These are phyloP conservation scores for Yamadazyma membranifaciens DNA, from an alignment of 1,139 yeast genomes.

Conservation along the genomic window DNA sequence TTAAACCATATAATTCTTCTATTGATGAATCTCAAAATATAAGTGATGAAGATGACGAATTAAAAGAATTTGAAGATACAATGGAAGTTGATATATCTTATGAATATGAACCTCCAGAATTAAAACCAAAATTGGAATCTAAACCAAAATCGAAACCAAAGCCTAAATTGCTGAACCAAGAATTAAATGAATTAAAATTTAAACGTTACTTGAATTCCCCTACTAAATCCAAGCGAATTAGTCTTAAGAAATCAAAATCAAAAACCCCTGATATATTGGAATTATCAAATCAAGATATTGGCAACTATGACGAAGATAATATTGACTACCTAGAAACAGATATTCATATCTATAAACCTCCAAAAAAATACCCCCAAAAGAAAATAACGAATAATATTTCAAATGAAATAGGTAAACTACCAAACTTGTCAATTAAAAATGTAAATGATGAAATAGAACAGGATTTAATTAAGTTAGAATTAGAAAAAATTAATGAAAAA, in stretches of 20 bases:
- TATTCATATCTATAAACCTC: constrained; percentile 2
- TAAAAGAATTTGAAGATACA: not conserved
- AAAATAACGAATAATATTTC: constrained; percentile 1
- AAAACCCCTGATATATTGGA: constrained; percentile 22
- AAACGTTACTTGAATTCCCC: constrained; percentile 15
- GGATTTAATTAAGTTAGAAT: not conserved
- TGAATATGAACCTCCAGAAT: not conserved
- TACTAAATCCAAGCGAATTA: constrained; percentile 16
- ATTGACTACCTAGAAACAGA: constrained; percentile 23
- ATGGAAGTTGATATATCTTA: not conserved
- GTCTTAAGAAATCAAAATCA: constrained; percentile 11
- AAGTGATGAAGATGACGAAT: not conserved
- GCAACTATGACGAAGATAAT: constrained; percentile 37
- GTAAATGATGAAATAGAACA: not conserved
- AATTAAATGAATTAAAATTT: constrained; percentile 10
- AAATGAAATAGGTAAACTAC: not conserved
- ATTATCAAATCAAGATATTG: constrained; percentile 31
- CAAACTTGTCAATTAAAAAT: not conserved
- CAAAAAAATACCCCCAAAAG: constrained; percentile 8
- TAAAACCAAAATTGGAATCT: not conserved
- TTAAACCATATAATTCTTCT: not conserved
- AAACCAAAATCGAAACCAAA: not conserved
- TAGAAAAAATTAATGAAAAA: not conserved
- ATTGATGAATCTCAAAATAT: constrained; percentile 3
- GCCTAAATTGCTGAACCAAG: not conserved